Evolutionary conservation across 2,329 filamentous ascomycete species (phyloP), one percentile per base, ranked within the genome.

Genomic region (Dothideomycetidae sp.): DNA sequence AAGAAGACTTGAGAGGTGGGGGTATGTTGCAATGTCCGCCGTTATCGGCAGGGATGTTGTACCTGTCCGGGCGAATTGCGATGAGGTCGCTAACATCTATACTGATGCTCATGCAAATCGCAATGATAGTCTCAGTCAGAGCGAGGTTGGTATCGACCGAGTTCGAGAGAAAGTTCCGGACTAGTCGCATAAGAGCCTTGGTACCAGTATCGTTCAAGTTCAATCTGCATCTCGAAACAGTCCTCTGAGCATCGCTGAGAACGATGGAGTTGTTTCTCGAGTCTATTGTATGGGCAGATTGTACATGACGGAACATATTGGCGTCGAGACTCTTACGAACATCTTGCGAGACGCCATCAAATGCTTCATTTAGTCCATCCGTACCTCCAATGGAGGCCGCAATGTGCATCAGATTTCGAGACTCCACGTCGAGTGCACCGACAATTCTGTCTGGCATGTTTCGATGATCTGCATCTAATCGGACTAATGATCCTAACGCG

Each of bases 11-110:
- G 21, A 26, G 21, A 26, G 7, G 7, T 11, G 31, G 17, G 7
- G 21, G 21, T 7, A 26, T 26, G 7, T 7, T 7, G 7, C n/a
- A n/a, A n/a, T 26, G 7, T n/a, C 28, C 37, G n/a, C 40, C 32
- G n/a, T 48, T 40, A 35, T 49, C 31, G 2, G 50, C n/a, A 62
- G 26, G n/a, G 2, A 7, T 11, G n/a, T 21, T 29, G 26, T 38
- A 38, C 7, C 29, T 29, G 26, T 65, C 3, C 81, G 80, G 37
- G 12, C 78, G 74, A 11, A 83, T 76, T 4, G 88, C 64, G 18
- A 96, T 63, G 88, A 90, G 98, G n/a, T 81, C 81, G 51, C 94
- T 84, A 10, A 94, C 68, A 13, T 77, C 75, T 52, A 93, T 78
- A 44, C 82, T 81, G 4, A 84, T 81, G 48, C 90, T 96, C 1